Percentiles rank a stretch among this genome's conserved stretches.
Evolutionary conservation across 176 grass and related monocot species (phyloP).

Genomic region (Aegilops tauschii): DNA sequence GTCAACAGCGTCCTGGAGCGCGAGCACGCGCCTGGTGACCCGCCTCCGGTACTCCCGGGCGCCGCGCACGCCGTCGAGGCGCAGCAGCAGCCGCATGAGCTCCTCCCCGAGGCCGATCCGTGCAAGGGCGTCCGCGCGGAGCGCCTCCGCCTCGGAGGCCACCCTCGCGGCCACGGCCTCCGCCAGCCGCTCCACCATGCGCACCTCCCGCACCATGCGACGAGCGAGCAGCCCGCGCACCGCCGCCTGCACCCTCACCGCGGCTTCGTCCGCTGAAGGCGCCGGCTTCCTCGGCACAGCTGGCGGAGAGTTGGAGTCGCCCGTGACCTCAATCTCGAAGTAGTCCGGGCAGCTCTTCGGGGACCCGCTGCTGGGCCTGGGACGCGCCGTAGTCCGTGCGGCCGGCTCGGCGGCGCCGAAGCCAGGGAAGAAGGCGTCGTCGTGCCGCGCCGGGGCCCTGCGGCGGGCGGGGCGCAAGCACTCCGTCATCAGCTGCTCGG

Average conservation of each 20-base stretch:
- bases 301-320: too few species aligned
- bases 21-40: slow-evolving; percentile 59
- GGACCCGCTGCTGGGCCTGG: too few species aligned
- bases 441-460: too few species aligned
- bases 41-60: slow-evolving; percentile 57
- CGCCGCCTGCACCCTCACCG: slow-evolving; percentile 46
- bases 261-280: slow-evolving; percentile 8
- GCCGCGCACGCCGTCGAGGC: slow-evolving; percentile 56
- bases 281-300: neutral
- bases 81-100: slow-evolving; percentile 59
- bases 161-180: slow-evolving; percentile 29
- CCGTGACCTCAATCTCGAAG: too few species aligned
- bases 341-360: too few species aligned
- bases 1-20: slow-evolving; percentile 70
- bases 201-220: neutral
- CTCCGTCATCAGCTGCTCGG: too few species aligned
- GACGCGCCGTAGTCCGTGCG: too few species aligned
- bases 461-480: too few species aligned
- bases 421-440: too few species aligned
- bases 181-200: slow-evolving; percentile 29
- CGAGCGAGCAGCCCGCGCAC: slow-evolving; percentile 22
- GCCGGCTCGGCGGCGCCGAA: too few species aligned
- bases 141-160: slow-evolving; percentile 19
- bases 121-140: neutral
- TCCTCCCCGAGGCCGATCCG: neutral